A percentile compares a stretch with the other conserved stretches of the same genome.
These are phyloP conservation scores for Mycena polygramma DNA, from an alignment of 768 basidiomycete species.

Conservation along the genomic window DNA sequence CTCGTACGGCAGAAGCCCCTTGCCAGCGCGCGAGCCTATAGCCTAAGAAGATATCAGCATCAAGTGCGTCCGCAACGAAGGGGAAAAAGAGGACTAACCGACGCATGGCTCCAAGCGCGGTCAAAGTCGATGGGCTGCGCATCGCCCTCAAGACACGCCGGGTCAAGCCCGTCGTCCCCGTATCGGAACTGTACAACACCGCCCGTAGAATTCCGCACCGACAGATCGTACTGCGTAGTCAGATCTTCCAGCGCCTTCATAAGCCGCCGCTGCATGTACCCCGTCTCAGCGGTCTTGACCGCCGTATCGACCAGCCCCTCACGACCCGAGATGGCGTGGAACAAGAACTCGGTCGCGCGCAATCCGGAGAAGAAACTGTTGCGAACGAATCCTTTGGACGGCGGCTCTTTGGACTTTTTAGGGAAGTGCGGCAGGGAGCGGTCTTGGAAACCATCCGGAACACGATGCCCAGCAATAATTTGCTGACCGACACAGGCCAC, in stretches of 20 bases:
- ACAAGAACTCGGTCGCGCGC: slow-evolving; percentile 94
- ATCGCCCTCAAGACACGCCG: slow-evolving; percentile 95
- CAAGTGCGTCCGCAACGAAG: not conserved
- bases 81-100: slow-evolving; percentile 56
- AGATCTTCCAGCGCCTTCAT: slow-evolving; percentile 99
- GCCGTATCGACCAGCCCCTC: slow-evolving; percentile 99
- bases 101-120: slow-evolving; percentile 89
- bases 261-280: slow-evolving; percentile 98
- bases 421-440: slow-evolving; percentile 98
- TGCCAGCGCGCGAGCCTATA: slow-evolving; percentile 67
- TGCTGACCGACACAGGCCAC: slow-evolving; percentile 99
- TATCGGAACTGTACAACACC: slow-evolving; percentile 98
- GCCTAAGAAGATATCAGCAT: slow-evolving; percentile 59
- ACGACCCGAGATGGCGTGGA: slow-evolving; percentile 98
- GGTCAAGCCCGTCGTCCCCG: slow-evolving; percentile 97
- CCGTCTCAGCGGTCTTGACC: slow-evolving; percentile 99
- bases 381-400: slow-evolving; percentile 97
- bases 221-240: slow-evolving; percentile 95
- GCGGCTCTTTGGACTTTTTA: slow-evolving; percentile 96
- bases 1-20: slow-evolving; percentile 88
- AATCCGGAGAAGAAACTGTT: slow-evolving; percentile 97
- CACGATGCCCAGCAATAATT: slow-evolving; percentile 97
- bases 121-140: slow-evolving; percentile 93
- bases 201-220: slow-evolving; percentile 94
- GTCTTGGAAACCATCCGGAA: slow-evolving; percentile 99